Percentiles rank a stretch among this genome's conserved stretches.
Evolutionary conservation across 805 yeast species (phyloP).

Genomic region (Starmerella riodocensis): DNA sequence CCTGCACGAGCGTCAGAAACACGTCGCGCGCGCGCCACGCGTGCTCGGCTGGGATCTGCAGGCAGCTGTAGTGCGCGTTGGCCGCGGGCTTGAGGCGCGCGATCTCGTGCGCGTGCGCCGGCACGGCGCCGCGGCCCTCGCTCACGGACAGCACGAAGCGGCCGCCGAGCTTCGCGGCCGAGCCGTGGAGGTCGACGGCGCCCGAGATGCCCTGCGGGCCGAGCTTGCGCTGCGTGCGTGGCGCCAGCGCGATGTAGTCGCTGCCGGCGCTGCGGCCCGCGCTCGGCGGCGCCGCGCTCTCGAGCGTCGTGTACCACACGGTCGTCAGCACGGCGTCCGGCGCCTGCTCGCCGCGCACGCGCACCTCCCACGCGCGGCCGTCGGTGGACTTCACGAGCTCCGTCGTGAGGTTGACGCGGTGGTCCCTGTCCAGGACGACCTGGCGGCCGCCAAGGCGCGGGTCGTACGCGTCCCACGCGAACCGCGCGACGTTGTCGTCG

Average conservation of each 20-base stretch:
- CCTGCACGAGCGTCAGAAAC: conserved; percentile 54
- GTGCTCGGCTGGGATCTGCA: conserved; percentile 56
- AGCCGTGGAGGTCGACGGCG: conserved; percentile 36
- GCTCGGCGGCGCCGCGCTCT: conserved; percentile 33
- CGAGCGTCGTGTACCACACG: conserved; percentile 68
- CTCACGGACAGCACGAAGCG: conserved; percentile 47
- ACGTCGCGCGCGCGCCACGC: conserved; percentile 72
- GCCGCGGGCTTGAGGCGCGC: conserved; percentile 23
- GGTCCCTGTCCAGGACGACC: conserved; percentile 51
- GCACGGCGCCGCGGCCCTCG: conserved; percentile 36
- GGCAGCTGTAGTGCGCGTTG: conserved; percentile 50
- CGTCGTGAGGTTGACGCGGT: conserved; percentile 48
- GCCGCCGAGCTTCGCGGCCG: conserved; percentile 57
- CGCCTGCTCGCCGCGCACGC: conserved; percentile 52
- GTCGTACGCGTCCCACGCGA: conserved; percentile 81
- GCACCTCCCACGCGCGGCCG: conserved; percentile 62
- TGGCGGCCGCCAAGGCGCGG: conserved; percentile 81
- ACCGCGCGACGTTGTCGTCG: conserved; percentile 52
- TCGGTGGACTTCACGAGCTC: conserved; percentile 69
- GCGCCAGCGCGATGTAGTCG: conserved; percentile 26
- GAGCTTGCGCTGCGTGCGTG: conserved; percentile 12
- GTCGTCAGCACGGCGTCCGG: conserved; percentile 39
- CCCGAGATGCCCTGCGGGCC: conserved; percentile 25
- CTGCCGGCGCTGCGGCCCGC: background rate
- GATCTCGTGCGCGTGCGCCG: conserved; percentile 39